These are phyloP conservation scores for Nelumbo lutea DNA, from an alignment of 164 flowering plant species.

Conservation along the genomic window DNA sequence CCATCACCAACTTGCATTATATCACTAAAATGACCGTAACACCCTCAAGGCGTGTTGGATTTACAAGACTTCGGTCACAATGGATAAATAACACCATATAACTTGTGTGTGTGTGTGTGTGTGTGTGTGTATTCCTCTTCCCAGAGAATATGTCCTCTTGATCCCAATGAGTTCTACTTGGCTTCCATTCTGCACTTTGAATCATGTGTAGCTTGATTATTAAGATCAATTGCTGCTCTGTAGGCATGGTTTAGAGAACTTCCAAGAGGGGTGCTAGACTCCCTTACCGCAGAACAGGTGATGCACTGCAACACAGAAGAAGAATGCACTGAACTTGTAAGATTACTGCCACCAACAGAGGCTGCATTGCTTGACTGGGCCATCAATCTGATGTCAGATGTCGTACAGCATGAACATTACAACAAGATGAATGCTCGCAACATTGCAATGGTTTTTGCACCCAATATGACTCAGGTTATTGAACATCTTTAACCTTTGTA, in stretches of 20 bases:
- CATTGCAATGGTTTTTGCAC: conserved; percentile 93
- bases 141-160: too few relatives aligned
- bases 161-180: not conserved
- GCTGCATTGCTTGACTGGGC: conserved; percentile 94
- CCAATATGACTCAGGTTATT: conserved; percentile 95
- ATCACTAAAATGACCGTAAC: too few relatives aligned
- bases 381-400: conserved; percentile 93
- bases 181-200: not conserved
- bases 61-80: too few relatives aligned
- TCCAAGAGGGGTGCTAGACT: conserved; percentile 85
- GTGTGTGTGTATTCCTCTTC: too few relatives aligned
- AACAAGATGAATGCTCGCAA: conserved; percentile 99
- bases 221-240: not conserved
- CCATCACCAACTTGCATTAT: too few relatives aligned
- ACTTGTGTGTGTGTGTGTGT: too few relatives aligned
- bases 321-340: conserved; percentile 55
- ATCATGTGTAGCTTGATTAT: not conserved
- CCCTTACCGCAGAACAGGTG: conserved; percentile 85
- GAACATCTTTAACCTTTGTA: not conserved
- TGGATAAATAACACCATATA: too few relatives aligned
- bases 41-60: too few relatives aligned
- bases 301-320: conserved; percentile 92
- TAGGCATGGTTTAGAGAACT: conserved; percentile 99
- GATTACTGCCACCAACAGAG: conserved; percentile 66
- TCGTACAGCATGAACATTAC: conserved; percentile 62